Percentiles rank a stretch among this genome's conserved stretches.
These are phyloP conservation scores for Coemansia sp. DNA, from an alignment of 192 early-diverging fungal species.

Conservation along the genomic window DNA sequence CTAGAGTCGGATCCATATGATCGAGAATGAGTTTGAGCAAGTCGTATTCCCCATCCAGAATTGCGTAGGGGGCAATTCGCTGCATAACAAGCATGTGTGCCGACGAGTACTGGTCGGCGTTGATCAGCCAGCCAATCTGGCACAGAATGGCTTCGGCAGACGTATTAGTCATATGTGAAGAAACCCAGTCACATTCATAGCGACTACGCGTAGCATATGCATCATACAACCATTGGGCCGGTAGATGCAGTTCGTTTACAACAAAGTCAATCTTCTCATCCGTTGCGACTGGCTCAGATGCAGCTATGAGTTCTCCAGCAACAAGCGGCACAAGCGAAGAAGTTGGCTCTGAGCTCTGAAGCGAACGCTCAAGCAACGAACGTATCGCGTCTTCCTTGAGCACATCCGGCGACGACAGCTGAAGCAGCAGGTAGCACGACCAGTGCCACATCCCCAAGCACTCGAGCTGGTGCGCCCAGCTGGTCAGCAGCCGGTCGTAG, in stretches of 20 bases:
- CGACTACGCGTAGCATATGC: conserved; percentile 51
- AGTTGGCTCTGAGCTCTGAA: conserved; percentile 18
- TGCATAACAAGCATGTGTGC: conserved; percentile 56
- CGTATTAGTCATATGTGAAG: conserved; percentile 10
- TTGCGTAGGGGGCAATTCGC: conserved; percentile 55
- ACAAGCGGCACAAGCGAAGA: conserved; percentile 5
- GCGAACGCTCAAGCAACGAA: conserved; percentile 26
- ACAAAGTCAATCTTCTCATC: conserved; percentile 53
- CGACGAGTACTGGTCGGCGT: conserved; percentile 41
- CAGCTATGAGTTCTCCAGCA: conserved; percentile 8
- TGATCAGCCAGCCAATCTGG: conserved; percentile 40
- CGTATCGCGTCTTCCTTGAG: conserved; percentile 53
- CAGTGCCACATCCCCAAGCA: conserved; percentile 76
- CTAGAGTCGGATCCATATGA: conserved; percentile 24
- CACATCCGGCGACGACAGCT: conserved; percentile 49
- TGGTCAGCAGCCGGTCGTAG: conserved; percentile 57
- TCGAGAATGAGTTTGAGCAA: conserved; percentile 37
- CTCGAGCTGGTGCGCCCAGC: conserved; percentile 73
- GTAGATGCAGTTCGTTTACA: conserved; percentile 57
- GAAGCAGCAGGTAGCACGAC: conserved; percentile 75
- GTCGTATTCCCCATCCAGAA: conserved; percentile 53
- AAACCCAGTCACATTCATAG: conserved; percentile 47
- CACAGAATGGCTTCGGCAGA: conserved; percentile 21
- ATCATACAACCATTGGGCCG: conserved; percentile 55
- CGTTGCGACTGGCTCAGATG: not conserved